Base-by-base conservation (phyloP, 2,329 filamentous ascomycete genomes). In the Lecanoromycetidae sp. region DNA sequence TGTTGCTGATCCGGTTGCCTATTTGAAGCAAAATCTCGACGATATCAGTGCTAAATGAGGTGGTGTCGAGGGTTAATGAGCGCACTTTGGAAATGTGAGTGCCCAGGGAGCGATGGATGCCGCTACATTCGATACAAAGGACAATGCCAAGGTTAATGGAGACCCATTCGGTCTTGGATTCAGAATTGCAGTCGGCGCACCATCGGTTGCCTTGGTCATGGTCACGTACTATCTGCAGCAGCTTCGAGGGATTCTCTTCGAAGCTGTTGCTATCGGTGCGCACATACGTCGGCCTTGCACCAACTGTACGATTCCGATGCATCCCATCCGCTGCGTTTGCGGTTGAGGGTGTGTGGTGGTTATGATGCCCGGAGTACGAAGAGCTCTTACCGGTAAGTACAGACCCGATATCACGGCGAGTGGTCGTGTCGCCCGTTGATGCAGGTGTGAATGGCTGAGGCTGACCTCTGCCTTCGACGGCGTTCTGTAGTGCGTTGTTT, bases 71-170 rank as follows among this genome's bases (percentile, higher is more conserved):
- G 0, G 91, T 98, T 34, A 98, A 74, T 10, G 91, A 96, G 45
- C 91, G 84, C 33, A 98, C 80, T 68, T 98, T 98, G 64, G 87
- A 94, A 60, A 98, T 95, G 63, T 98, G 91, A 1, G 91, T 98
- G 10, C 91, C 91, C 3, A 98, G 74, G 1, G 90, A 96, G 34
- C 91, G 80, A 65, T 98, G 91, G 52, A 98, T 95, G 53, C 91
- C 91, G 61, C 88, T 94, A 66, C 91, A 98, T 64, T 98, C 90
- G 61, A 95, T 95, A 67, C 91, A 98, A 17, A 98, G 75, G 45
- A 98, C 82, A 50, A 98, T 94, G 37, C 86, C 91, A 4, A 98
- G 74, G 58, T 98, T 98, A 66, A 98, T 94, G 0, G 91, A 96
- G 23, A 96, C 91, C 91, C 91, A 98, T 64, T 98, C 91, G 19